Evolutionary conservation across 148 eudicot species (phyloP), one percentile per base, ranked within the genome.

Genomic region (Talinum fruticosum): DNA sequence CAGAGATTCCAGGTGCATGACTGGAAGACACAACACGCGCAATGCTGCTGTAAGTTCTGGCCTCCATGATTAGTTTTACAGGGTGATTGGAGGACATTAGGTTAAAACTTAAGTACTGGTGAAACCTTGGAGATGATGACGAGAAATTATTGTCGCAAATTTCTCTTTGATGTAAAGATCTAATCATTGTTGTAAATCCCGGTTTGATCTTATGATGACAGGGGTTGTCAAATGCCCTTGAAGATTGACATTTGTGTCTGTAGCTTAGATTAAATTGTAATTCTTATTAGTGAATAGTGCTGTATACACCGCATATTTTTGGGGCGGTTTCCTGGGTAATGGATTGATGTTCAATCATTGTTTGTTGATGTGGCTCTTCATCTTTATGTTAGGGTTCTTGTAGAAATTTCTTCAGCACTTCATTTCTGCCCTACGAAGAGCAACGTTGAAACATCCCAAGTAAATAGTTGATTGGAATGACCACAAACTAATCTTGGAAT

Each of bases 221-320:
- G 29, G 24, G 28, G 8, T 23, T 57, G 10, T n/a, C 64, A 4
- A 14, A n/a, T 30, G 66, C 73, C 16, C 51, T 59, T 0, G 59
- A 5, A 53, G 19, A 34, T 62, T 61, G 24, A 41, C 62, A 47
- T 41, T 37, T 41, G 64, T 78, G 5, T 72, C 53, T 49, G 59
- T 69, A 61, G 37, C 30, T n/a, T 57, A 57, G 64, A 47, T 19
- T 67, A 54, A 75, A 45, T 30, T 71, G 66, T 34, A 62, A 75
- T 59, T 75, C 18, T 62, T 30, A 26, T 36, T 21, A n/a, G n/a
- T n/a, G n/a, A n/a, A n/a, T 32, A 73, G 65, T 59, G 37, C 14
- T 70, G 69, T 5, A 57, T 28, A 53, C 41, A 70, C 75, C 79
- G 71, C 71, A 5, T 69, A 54, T 75, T 80, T 80, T 68, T 73